A percentile compares a stretch with the other conserved stretches of the same genome.
Conservation (phyloP, 2,329 filamentous ascomycete genomes). For the Gyromitra esculenta region DNA sequence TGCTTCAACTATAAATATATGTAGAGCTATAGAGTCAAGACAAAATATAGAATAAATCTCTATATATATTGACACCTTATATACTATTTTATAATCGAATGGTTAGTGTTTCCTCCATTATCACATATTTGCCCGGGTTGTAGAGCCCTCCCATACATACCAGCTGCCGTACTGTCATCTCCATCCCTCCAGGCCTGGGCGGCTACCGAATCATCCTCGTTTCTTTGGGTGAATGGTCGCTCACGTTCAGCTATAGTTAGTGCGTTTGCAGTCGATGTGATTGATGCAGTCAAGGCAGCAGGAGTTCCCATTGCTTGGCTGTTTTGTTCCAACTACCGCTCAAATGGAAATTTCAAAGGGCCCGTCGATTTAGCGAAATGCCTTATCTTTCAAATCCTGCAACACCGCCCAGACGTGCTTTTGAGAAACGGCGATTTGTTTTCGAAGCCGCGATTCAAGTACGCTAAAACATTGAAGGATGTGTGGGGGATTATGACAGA, state of each 20-base stretch:
- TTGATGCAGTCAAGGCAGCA: neutral
- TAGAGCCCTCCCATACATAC: too few species aligned
- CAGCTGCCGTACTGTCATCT: neutral
- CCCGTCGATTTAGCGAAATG: slow-evolving; percentile 1
- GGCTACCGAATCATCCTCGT: neutral
- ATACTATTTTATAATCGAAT: too few species aligned
- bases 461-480: neutral
- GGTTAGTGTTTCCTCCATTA: too few species aligned
- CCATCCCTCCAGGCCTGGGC: neutral
- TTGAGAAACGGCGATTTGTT: slow-evolving; percentile 2
- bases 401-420: neutral
- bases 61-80: too few species aligned
- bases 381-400: neutral
- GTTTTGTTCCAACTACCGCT: slow-evolving; percentile 15
- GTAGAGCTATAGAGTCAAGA: too few species aligned
- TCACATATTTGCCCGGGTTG: too few species aligned
- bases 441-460: neutral
- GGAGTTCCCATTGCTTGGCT: neutral
- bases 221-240: slow-evolving; percentile 6
- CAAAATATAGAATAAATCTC: too few species aligned
- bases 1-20: too few species aligned
- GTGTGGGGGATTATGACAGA: slow-evolving; percentile 4
- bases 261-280: slow-evolving; percentile 10
- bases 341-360: slow-evolving; percentile 11
- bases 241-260: neutral